Percentiles rank a stretch among this genome's conserved stretches.
phyloP scores from a whole-genome alignment of 2,329 filamentous ascomycete species.

The Alternaria infectoria region DNA sequence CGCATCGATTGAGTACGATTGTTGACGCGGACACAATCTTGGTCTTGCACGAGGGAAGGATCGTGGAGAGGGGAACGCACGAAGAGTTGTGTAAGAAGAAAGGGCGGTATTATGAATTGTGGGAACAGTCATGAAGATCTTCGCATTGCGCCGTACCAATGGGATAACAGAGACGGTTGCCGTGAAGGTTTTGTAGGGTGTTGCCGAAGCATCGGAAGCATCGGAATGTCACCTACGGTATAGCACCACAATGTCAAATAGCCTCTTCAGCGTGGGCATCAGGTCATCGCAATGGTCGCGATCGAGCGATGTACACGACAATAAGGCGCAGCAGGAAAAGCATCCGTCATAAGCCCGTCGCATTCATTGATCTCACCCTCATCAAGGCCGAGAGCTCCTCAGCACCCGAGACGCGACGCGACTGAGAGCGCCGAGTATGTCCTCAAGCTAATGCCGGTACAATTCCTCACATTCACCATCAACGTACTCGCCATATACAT shows the following conservation, averaged over 20 bases:
- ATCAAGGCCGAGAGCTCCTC: not conserved
- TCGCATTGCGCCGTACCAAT: not conserved
- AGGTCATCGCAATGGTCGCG: not conserved
- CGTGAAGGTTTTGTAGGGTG: not conserved
- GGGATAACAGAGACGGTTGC: not conserved
- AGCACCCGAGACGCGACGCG: not conserved
- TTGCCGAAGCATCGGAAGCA: not conserved
- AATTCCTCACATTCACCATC: not conserved
- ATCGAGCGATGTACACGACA: not conserved
- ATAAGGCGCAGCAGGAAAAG: not conserved
- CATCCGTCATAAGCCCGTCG: not conserved
- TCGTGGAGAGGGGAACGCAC: conserved; percentile 18
- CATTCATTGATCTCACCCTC: not conserved
- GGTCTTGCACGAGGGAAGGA: conserved; percentile 8
- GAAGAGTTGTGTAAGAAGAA: not conserved
- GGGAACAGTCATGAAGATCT: not conserved
- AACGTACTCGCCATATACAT: not conserved
- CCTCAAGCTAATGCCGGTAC: not conserved
- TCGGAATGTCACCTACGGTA: not conserved
- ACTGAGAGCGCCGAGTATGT: not conserved
- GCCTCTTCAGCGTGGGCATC: not conserved
- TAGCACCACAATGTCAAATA: not conserved
- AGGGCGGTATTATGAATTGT: not conserved
- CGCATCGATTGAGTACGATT: conserved; percentile 81
- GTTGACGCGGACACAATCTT: conserved; percentile 68